These are phyloP conservation scores for Russula compacta DNA, from an alignment of 768 basidiomycete species.

Conservation along the genomic window DNA sequence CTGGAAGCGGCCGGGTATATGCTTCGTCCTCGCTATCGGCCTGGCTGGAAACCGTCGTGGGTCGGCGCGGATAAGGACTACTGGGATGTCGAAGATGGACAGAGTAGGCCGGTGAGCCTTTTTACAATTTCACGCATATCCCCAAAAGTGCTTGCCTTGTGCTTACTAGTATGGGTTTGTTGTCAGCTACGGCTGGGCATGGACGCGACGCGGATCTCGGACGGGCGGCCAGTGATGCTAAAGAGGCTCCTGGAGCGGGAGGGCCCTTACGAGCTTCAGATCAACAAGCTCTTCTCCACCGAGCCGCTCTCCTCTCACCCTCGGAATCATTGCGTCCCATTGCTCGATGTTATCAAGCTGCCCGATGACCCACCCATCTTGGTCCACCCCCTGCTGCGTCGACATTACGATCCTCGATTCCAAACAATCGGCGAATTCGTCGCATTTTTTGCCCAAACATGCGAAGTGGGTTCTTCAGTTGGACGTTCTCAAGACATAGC, in stretches of 20 bases:
- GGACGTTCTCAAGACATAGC: neutral
- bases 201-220: conserved; percentile 14
- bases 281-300: neutral
- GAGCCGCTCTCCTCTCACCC: conserved; percentile 5
- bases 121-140: no score
- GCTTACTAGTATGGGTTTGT: neutral
- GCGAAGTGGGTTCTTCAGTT: conserved; percentile 13
- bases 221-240: conserved; percentile 1
- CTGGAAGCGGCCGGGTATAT: neutral
- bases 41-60: neutral
- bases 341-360: neutral
- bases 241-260: neutral
- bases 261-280: conserved; percentile 8
- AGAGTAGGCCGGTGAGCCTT: conserved; percentile 1
- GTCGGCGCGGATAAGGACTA: neutral
- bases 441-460: conserved; percentile 21
- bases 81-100: neutral
- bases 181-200: neutral
- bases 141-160: no score
- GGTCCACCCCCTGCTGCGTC: conserved; percentile 25
- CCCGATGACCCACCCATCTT: conserved; percentile 4
- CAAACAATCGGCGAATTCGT: conserved; percentile 21
- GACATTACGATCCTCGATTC: conserved; percentile 23
- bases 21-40: neutral
- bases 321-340: neutral